Evolutionary conservation across 108 stramenopile genomes (phyloP).

Genomic region (Skeletonema menzelii): DNA sequence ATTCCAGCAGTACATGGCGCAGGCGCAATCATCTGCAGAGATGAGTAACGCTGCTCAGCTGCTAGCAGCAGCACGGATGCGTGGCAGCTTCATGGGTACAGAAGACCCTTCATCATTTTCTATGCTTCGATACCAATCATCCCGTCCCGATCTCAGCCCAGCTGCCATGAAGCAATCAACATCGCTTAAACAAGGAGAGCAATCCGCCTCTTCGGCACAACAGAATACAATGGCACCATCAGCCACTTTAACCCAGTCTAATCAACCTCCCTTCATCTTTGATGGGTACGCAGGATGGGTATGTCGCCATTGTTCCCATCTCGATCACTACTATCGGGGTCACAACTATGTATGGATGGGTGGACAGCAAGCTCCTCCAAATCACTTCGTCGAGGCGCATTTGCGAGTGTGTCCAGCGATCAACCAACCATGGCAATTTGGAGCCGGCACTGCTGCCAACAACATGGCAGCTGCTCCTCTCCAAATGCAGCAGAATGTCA

Average conservation of each 20-base stretch:
- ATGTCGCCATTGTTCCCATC: conserved; percentile 40
- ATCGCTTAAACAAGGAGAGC: not conserved
- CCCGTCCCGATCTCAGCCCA: not conserved
- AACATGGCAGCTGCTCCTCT: not conserved
- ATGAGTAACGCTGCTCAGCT: not conserved
- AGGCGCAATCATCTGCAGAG: not conserved
- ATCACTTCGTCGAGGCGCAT: conserved; percentile 41
- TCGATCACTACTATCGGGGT: conserved; percentile 40
- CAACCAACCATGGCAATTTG: conserved; percentile 3
- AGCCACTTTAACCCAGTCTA: not conserved
- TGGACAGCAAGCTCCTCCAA: conserved; percentile 33
- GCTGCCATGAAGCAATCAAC: not conserved
- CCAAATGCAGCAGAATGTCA: not conserved
- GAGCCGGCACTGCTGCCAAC: not conserved
- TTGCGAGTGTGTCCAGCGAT: conserved; percentile 37
- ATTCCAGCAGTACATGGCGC: not conserved
- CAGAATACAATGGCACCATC: not conserved
- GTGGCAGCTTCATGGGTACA: not conserved
- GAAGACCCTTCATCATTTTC: conserved; percentile 1
- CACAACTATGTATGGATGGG: conserved; percentile 42
- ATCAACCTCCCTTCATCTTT: conserved; percentile 36
- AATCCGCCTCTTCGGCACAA: not conserved
- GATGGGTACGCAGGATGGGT: conserved; percentile 48
- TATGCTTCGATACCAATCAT: not conserved
- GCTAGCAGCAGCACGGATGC: not conserved